Evolutionary conservation across 2,329 filamentous ascomycete genomes (phyloP), one percentile per base, ranked within the genome.

Genomic region (Trichophaea hybrida): DNA sequence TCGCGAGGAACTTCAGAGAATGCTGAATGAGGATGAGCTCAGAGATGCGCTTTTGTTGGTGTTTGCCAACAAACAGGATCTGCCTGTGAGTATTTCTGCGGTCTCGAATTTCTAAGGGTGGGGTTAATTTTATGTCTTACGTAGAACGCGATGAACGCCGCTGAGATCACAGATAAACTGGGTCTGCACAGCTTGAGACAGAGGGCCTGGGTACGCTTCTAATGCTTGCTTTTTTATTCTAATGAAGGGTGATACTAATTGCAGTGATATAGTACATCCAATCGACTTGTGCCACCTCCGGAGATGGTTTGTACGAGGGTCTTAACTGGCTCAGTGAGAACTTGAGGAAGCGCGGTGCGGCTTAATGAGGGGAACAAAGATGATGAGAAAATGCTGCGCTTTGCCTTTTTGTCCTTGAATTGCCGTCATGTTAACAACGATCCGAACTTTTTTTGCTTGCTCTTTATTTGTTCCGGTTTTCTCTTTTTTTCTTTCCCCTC

Each of bases 11-110:
- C 80, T 98, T 72, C 88, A 94, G 76, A 86, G 93, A 74, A 98
- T 98, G 83, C 83, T 98, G 75, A 94, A 97, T 77, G 93, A 98
- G 77, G 87, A 95, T 69, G 93, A 98, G 80, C 88, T 98, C 75
- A 87, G 91, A 74, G 93, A 98, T 74, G 93, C 93, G 68, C 84
- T 96, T 70, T 82, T 98, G 70, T 78, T 98, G 71, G 91, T 98
- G 71, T 98, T 98, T 72, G 93, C 93, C 77, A 98, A 98, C 84
- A 98, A 98, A 82, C 93, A 98, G 81, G 93, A 98, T 90, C 79
- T 97, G 75, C 85, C 86, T 70, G 93, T 96, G 80, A 75, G 89
- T 80, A 43, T 55, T 33, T 8, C 10, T 12, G 38, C 38, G 38
- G 10, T 43, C 44, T 31, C 43, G 13, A 44, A 34, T 44, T 4